Base-by-base conservation (phyloP, 2,329 filamentous ascomycete species). In the Fusarium clavum region DNA sequence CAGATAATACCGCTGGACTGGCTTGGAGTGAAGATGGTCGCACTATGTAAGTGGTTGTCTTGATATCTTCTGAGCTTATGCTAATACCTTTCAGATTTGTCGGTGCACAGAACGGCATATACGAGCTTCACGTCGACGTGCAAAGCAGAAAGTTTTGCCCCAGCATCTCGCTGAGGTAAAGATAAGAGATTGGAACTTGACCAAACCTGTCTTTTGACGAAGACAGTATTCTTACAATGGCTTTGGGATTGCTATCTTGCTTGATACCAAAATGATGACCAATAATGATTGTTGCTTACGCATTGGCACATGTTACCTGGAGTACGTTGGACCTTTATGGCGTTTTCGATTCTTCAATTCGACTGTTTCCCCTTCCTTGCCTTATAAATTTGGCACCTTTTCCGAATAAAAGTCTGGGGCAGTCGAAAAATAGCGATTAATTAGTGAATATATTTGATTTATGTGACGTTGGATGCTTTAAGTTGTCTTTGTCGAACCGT, bases 81-180 rank as follows among this genome's bases (percentile, higher is more conserved):
- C 77, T 78, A 56, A 77, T 16, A 41, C 22, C 6, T 54, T 18
- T 27, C 46, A 91, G 89, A 58, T 91, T 87, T 72, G 82, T 90
- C 43, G 89, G 87, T 22, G 87, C 88, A 34, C 90, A 93, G 76
- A 89, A 92, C 71, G 92, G 92, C 59, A 91, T 94, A 57, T 93
- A 93, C 74, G 91, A 94, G 79, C 88, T 93, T 73, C 86, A 85
- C 34, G 85, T 94, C 69, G 90, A 93, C 76, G 73, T 90, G 20
- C 83, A 87, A 51, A 84, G 82, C 60, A 84, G 92, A 64, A 92
- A 89, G 78, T 80, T 85, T 32, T 86, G 84, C 67, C 87, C 89
- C 4, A 86, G 85, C 67, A 80, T 89, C 68, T 81, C 82, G 45
- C 80, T 87, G 77, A 83, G 86, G 64, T 90, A 72, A 84, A 30